phyloP scores from a whole-genome alignment of 1,284 basidiomycete species.

The Cerrena zonata region DNA sequence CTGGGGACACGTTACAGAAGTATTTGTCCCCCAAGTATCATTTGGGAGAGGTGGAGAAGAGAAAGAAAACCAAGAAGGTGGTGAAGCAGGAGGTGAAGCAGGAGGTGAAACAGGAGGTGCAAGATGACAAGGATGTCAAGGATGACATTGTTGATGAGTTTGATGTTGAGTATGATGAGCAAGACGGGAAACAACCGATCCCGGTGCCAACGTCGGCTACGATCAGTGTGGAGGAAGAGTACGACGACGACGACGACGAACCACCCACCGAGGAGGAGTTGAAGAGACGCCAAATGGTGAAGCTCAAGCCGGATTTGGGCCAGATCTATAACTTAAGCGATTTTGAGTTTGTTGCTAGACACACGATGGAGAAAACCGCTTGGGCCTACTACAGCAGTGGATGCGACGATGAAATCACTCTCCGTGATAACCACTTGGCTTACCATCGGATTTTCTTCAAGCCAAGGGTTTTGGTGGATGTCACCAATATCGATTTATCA shows the following conservation, averaged over 20 bases:
- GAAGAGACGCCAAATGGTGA: conserved; percentile 32
- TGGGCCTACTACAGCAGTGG: too few relatives aligned
- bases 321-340: conserved; percentile 67
- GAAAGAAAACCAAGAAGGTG: too few relatives aligned
- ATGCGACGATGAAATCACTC: too few relatives aligned
- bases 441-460: too few relatives aligned
- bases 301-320: conserved; percentile 45
- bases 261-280: conserved; percentile 40
- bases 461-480: too few relatives aligned
- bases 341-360: conserved; percentile 47
- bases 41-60: too few relatives aligned
- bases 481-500: too few relatives aligned
- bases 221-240: too few relatives aligned
- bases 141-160: not conserved
- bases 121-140: conserved; percentile 38
- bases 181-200: conserved; percentile 32
- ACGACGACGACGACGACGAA: conserved; percentile 37
- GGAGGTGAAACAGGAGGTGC: conserved; percentile 54
- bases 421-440: too few relatives aligned
- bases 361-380: conserved; percentile 31
- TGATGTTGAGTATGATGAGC: not conserved
- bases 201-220: conserved; percentile 50
- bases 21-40: conserved; percentile 19
- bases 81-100: too few relatives aligned
- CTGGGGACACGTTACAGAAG: conserved; percentile 28